phyloP scores from a whole-genome alignment of 345 rosid species.

The Clausena lansium region DNA sequence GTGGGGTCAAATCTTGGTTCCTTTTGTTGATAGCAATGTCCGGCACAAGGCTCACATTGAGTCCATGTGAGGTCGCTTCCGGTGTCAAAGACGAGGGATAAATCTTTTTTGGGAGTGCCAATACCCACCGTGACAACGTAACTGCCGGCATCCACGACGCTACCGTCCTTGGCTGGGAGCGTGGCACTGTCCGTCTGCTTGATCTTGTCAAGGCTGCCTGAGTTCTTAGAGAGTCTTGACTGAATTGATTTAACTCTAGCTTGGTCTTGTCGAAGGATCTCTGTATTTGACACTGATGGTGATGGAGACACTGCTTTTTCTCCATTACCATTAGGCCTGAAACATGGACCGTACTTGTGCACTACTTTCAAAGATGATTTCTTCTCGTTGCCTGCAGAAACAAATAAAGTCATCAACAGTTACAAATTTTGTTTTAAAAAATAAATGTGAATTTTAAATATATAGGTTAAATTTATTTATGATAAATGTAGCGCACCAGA shows the following conservation, averaged over 20 bases:
- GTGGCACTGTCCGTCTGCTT: conserved; percentile 22
- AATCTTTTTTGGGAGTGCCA: not conserved
- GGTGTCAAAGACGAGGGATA: not conserved
- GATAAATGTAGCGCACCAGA: too few species aligned
- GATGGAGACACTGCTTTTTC: conserved; percentile 23
- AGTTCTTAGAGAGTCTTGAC: conserved; percentile 30
- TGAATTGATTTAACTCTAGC: conserved; percentile 59
- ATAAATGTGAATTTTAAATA: too few species aligned
- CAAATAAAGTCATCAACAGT: not conserved
- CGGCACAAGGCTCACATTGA: not conserved
- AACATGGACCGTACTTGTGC: conserved; percentile 73
- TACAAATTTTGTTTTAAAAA: too few species aligned
- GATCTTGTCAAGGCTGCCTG: not conserved
- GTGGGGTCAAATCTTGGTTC: not conserved
- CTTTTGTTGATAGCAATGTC: not conserved
- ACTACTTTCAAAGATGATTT: conserved; percentile 50
- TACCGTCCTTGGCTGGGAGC: conserved; percentile 61
- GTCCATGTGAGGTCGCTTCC: not conserved
- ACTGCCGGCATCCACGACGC: conserved; percentile 44
- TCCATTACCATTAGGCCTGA: conserved; percentile 6
- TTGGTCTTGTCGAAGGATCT: conserved; percentile 60
- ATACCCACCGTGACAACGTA: conserved; percentile 12
- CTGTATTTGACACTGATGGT: conserved; percentile 8
- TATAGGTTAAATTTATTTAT: too few species aligned
- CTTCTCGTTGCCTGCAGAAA: conserved; percentile 21